Evolutionary conservation across 495 filamentous ascomycete species (phyloP).

Genomic region (Bryoglossum gracile): DNA sequence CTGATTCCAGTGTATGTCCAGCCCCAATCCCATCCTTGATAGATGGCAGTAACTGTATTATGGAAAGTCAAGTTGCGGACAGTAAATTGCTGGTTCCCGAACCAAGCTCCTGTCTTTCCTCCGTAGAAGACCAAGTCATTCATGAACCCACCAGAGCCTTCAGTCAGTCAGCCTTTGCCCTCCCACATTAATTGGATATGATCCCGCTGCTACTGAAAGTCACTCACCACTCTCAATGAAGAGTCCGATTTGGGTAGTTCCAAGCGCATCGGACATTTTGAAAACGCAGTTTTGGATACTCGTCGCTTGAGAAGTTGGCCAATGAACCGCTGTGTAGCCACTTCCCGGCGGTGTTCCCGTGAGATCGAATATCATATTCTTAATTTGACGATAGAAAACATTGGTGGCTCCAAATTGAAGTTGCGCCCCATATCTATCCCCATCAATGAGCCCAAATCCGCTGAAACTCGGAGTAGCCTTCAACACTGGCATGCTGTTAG

Average conservation of each 20-base stretch:
- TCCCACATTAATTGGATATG: constrained; percentile 24
- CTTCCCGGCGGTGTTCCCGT: constrained; percentile 44
- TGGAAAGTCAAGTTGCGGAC: constrained; percentile 44
- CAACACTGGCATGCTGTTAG: constrained; percentile 55
- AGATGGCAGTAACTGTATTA: constrained; percentile 49
- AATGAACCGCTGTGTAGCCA: constrained; percentile 53
- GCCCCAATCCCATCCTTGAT: constrained; percentile 46
- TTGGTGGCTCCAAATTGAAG: constrained; percentile 54
- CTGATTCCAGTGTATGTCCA: constrained; percentile 40
- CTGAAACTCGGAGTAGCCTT: constrained; percentile 58
- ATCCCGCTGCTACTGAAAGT: constrained; percentile 22
- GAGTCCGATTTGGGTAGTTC: constrained; percentile 55
- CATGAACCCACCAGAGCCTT: constrained; percentile 66
- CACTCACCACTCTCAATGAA: constrained; percentile 63
- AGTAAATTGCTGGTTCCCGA: constrained; percentile 56
- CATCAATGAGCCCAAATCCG: constrained; percentile 70
- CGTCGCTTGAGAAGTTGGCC: constrained; percentile 73
- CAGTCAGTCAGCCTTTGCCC: constrained; percentile 24
- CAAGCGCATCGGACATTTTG: constrained; percentile 53
- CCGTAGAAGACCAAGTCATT: constrained; percentile 60
- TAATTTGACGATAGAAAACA: constrained; percentile 73
- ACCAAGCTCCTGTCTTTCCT: constrained; percentile 52
- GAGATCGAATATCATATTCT: constrained; percentile 71
- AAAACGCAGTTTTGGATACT: constrained; percentile 77
- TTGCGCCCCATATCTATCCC: constrained; percentile 54